These are phyloP conservation scores for Hypoxylon trugodes DNA, from an alignment of 495 filamentous ascomycete species.

Conservation along the genomic window DNA sequence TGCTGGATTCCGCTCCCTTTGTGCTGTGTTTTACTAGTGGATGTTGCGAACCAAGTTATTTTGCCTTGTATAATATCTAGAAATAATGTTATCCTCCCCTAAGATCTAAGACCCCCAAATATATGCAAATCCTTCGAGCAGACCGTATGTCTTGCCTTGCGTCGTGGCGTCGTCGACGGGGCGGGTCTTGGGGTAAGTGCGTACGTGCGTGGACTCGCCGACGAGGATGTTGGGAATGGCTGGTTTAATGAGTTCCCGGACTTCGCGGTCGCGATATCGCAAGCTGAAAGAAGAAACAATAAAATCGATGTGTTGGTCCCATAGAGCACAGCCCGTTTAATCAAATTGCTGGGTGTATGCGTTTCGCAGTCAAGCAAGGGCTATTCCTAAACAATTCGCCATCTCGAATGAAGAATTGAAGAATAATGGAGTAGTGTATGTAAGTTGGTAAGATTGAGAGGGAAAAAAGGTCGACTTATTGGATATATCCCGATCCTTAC, in stretches of 20 bases:
- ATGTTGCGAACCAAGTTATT: conserved; percentile 8
- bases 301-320: neutral
- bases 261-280: conserved; percentile 9
- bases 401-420: conserved; percentile 21
- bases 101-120: conserved; percentile 3
- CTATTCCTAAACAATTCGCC: conserved; percentile 18
- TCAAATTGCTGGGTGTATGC: conserved; percentile 2
- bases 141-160: conserved; percentile 17
- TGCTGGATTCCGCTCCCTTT: conserved; percentile 41
- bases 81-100: neutral
- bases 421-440: neutral
- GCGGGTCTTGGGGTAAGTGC: conserved; percentile 34
- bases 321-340: conserved; percentile 6
- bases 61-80: neutral
- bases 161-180: conserved; percentile 31
- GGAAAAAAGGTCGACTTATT: conserved; percentile 3
- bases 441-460: neutral
- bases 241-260: conserved; percentile 5
- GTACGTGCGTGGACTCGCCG: no score
- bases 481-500: neutral
- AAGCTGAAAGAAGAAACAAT: conserved; percentile 8
- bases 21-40: neutral
- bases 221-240: conserved; percentile 26
- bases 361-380: conserved; percentile 26
- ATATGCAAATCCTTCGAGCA: conserved; percentile 13